A percentile compares a stretch with the other conserved stretches of the same genome.
Conservation (phyloP, 495 filamentous ascomycete species). For the Trypethelium eluteriae region DNA sequence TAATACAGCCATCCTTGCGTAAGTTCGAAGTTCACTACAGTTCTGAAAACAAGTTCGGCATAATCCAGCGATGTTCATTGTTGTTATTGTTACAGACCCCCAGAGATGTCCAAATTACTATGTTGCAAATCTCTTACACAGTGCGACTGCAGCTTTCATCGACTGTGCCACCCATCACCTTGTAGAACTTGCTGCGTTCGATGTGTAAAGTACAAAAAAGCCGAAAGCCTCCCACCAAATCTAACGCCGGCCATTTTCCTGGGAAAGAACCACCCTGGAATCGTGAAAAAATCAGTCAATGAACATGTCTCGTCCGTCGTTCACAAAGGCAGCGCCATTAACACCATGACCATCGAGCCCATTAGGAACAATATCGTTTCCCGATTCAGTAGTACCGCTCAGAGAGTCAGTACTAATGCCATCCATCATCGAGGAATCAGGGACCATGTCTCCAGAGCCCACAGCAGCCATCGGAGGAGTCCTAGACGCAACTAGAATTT, state of each 20-base stretch:
- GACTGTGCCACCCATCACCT: not conserved
- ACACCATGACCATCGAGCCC: not conserved
- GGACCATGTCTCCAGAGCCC: not conserved
- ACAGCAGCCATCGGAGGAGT: not conserved
- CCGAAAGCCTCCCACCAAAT: not conserved
- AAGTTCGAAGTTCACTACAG: no score
- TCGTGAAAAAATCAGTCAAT: not conserved
- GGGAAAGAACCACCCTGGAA: not conserved
- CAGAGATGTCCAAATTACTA: no score
- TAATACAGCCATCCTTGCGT: no score
- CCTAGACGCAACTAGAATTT: conserved; percentile 3
- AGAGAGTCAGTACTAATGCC: not conserved
- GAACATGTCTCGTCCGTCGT: not conserved
- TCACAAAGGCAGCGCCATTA: not conserved
- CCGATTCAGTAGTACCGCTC: not conserved
- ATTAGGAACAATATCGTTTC: not conserved
- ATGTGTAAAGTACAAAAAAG: not conserved
- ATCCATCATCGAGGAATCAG: not conserved
- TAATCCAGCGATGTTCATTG: no score
- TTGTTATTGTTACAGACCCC: no score
- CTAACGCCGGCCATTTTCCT: not conserved
- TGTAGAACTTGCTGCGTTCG: not conserved
- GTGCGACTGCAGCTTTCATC: no score
- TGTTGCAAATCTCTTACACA: no score
- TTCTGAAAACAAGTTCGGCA: no score